A percentile compares a stretch with the other conserved stretches of the same genome.
Conservation (phyloP, 148 eudicot genomes). For the Rhododendron simsii region DNA sequence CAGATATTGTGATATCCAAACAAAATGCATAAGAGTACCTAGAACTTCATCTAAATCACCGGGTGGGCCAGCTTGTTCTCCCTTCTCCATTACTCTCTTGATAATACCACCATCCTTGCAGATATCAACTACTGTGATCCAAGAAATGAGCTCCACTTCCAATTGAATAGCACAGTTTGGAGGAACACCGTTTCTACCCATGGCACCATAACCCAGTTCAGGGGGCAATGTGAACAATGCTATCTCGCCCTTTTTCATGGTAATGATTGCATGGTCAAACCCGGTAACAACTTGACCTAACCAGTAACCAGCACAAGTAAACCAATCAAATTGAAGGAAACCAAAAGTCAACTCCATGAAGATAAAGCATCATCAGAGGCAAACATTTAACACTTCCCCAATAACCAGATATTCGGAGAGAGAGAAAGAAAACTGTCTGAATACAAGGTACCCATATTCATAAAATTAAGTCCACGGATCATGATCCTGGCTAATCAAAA, state of each 20-base stretch:
- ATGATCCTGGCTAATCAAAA: not conserved
- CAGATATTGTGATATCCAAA: not conserved
- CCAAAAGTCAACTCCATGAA: not conserved
- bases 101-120: conserved; percentile 72
- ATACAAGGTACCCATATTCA: not conserved
- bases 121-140: conserved; percentile 55
- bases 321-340: conserved; percentile 1
- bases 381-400: not conserved
- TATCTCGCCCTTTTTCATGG: conserved; percentile 62
- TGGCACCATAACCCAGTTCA: conserved; percentile 33
- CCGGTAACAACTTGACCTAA: conserved; percentile 41
- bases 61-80: conserved; percentile 48
- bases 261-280: conserved; percentile 42
- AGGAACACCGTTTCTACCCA: conserved; percentile 32
- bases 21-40: conserved; percentile 25
- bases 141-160: conserved; percentile 56
- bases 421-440: not conserved
- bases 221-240: conserved; percentile 57
- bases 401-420: not conserved
- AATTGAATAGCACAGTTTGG: conserved; percentile 34
- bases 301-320: not conserved
- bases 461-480: not conserved
- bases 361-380: not conserved
- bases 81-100: conserved; percentile 46
- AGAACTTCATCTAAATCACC: conserved; percentile 68